Base-by-base conservation (phyloP, 495 filamentous ascomycete genomes). In the Penicillium roqueforti region DNA sequence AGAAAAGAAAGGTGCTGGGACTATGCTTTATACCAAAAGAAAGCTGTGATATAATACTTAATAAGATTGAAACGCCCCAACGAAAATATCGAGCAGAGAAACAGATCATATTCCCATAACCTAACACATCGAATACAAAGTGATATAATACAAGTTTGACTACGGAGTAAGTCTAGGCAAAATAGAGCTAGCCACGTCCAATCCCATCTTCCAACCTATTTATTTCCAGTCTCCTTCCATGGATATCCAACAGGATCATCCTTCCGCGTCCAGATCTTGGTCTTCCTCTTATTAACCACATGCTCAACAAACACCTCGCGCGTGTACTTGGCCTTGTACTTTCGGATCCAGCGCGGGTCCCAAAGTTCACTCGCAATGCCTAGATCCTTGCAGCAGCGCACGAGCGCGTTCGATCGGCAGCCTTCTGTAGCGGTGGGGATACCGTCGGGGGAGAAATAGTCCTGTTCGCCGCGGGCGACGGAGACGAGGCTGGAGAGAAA, bases 391-490 rank as follows among this genome's bases (percentile, higher is more conserved):
- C 95, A 97, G 76, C 91, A 96, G 22, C 93, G 87, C 78, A 96
- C 89, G 50, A 98, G 78, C 18, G 93, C 93, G 68, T 97, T 98
- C 16, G 91, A 96, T 68, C 96, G 95, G 76, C 91, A 95, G 18
- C 93, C 93, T 70, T 98, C 93, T 28, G 91, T 92, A 0, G 95
- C 93, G 2, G 92, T 97, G n/a, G 93, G 90, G 54, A 98, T 93
- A 42, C 88, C 89, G 51, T 95, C 90, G 11, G 89, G 84, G 48
- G 82, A 84, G 72, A 97, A 98, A 71, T 97, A 98, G 54, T 90
- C 84, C 71, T 96, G 91, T 70, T 97, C 95, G 66, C 93, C 93
- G 47, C 95, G 87, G 1, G 93, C 91, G 47, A 97, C 86, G 20
- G 87, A 92, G 25, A 98, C 87, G 50, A 97, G 83, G 40, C 92